Conservation (phyloP, 345 rosid genomes). For the Pistacia integerrima region DNA sequence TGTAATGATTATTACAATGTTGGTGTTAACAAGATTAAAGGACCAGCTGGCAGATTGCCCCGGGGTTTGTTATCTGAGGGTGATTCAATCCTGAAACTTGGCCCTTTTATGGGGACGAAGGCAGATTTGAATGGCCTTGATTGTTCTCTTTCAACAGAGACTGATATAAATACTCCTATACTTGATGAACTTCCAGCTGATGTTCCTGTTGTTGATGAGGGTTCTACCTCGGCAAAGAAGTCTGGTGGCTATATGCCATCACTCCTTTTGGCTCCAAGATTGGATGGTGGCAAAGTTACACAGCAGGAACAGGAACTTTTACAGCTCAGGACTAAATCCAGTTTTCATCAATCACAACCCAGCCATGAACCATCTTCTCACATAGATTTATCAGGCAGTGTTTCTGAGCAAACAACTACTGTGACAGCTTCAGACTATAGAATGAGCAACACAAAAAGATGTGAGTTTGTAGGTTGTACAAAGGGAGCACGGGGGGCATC, state of each 20-base stretch:
- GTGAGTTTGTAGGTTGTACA: conserved; percentile 71
- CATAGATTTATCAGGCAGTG: conserved; percentile 58
- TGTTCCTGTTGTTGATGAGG: conserved; percentile 79
- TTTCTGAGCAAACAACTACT: conserved; percentile 59
- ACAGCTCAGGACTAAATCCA: conserved; percentile 42
- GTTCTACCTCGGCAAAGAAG: conserved; percentile 91
- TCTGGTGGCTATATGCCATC: conserved; percentile 91
- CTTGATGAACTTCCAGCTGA: conserved; percentile 31
- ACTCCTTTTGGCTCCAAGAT: conserved; percentile 73
- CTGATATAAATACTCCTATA: conserved; percentile 31
- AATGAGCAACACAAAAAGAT: conserved; percentile 58
- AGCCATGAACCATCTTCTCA: conserved; percentile 54
- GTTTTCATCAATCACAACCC: conserved; percentile 38
- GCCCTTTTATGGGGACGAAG: conserved; percentile 60
- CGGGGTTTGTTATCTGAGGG: conserved; percentile 48
- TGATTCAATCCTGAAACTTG: conserved; percentile 72
- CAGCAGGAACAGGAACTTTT: conserved; percentile 46
- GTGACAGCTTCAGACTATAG: conserved; percentile 55
- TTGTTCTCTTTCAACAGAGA: conserved; percentile 47
- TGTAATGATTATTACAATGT: conserved; percentile 36
- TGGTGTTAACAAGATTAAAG: conserved; percentile 44
- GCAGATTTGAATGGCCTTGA: conserved; percentile 47
- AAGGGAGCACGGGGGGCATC: conserved; percentile 96
- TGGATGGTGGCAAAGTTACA: conserved; percentile 33
- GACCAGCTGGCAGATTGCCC: conserved; percentile 29